These are phyloP conservation scores for Trichoderma sp. DNA, from an alignment of 2,329 filamentous ascomycete species.

Conservation along the genomic window DNA sequence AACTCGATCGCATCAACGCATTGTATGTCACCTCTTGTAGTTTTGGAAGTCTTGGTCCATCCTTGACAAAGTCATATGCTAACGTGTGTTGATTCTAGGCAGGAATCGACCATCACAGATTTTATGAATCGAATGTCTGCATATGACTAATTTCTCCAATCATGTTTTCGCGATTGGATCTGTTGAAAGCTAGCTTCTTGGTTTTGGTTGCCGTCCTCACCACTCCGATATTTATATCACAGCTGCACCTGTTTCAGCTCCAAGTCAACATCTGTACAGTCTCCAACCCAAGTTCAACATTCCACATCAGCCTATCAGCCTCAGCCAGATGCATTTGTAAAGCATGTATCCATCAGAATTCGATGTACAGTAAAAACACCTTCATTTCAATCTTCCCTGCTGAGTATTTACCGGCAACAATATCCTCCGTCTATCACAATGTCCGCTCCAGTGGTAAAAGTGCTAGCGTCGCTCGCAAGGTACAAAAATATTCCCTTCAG, in stretches of 20 bases:
- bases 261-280: not conserved
- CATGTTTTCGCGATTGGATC: not conserved
- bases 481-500: slow-evolving; percentile 37
- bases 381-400: not conserved
- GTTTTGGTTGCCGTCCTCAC: not conserved
- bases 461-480: slow-evolving; percentile 23
- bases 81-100: not conserved
- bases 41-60: not conserved
- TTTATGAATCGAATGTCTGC: not conserved
- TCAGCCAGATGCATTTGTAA: not conserved
- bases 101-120: not conserved
- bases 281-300: not conserved
- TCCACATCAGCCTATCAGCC: not conserved
- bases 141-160: not conserved
- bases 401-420: slow-evolving; percentile 26
- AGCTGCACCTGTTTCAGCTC: not conserved
- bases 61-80: not conserved
- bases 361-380: not conserved
- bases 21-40: not conserved
- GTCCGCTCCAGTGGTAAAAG: slow-evolving; percentile 9
- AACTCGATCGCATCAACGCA: not conserved
- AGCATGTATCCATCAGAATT: not conserved
- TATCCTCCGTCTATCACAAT: slow-evolving; percentile 25
- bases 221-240: not conserved
- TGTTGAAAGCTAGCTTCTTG: not conserved